Evolutionary conservation across 202 grass and related monocot genomes (phyloP), one percentile per base, ranked within the genome.

Genomic region (Miscanthus sacchariflorus): DNA sequence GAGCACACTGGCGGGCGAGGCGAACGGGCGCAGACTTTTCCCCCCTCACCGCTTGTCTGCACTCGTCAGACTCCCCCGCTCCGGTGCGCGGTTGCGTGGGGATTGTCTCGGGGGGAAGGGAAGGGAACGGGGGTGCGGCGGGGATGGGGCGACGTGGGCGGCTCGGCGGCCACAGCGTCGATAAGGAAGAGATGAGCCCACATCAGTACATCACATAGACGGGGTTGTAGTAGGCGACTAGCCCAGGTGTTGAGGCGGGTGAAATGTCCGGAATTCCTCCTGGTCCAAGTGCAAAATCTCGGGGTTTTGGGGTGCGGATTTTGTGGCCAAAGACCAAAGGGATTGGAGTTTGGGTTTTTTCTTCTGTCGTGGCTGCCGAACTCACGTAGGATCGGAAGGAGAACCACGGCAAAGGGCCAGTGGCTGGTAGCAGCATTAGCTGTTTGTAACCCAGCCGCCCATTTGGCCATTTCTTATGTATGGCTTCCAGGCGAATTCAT

Each of bases 41-140:
- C n/a, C 36, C 7, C 19, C 70, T 48, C 45, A 65, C 39, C 9
- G 10, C 23, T 39, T 39, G 63, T 18, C 12, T 8, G n/a, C 66
- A 15, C 19, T 46, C 12, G 30, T 43, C 61, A n/a, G 59, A 70
- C 68, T 81, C 2, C 59, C 11, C n/a, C 12, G 27, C 65, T 35
- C 82, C 52, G 81, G 90, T 77, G 90, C 30, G 17, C 64, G 27
- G 87, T 91, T 79, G 91, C 91, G 93, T 93, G 89, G 89, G 90
- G 84, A 75, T 73, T 89, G 70, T 72, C 50, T 85, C 21, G 72
- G 86, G 74, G 58, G 67, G 70, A 68, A 78, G 65, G 45, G 78
- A 6, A 38, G 36, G 36, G 77, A 58, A 72, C 74, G 33, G 25
- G 44, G 40, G 4, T 50, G 50, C 68, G 63, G 33, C 13, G 25